Base-by-base conservation (phyloP, 2,329 filamentous ascomycete species). In the Didymella pinodella region DNA sequence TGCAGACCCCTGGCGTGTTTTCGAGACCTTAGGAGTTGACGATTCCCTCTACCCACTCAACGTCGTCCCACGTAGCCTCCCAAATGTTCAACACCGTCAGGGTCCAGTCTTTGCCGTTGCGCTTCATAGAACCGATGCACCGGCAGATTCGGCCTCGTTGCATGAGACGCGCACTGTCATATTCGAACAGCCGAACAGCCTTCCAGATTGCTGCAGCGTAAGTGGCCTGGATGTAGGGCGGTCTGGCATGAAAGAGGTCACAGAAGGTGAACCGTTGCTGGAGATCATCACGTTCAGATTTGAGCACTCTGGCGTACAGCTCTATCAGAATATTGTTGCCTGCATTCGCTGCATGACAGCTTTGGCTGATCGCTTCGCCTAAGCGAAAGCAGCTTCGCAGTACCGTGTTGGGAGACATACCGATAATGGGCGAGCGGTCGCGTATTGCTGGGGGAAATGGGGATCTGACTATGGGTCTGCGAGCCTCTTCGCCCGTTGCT, bases 241-340 rank as follows among this genome's bases (percentile, higher is more conserved):
- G 82, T 11, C 79, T 80, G 20, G 86, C 81, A 59, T 86, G 84
- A 64, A 86, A 88, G 0, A 91, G 72, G 65, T 90, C 88, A 38
- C 80, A 79, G 48, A 91, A 84, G n/a, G 85, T 81, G 62, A 91
- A 90, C 54, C 85, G 79, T 67, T 91, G 88, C 61, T 82, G 85
- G 5, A 54, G 46, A 12, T 76, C 74, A 55, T 88, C 84, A 0
- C 88, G 83, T 53, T 78, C 82, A 0, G 88, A 89, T 50, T 80
- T 81, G 1, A 79, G 78, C 0, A 90, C 84, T 26, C 85, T 81
- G 3, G 86, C 87, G 67, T 87, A 91, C 0, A 91, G 74, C 69
- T 90, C 88, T 59, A 90, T 82, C 0, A 84, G 53, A 7, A 81
- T 70, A 4, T 79, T 79, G 50, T 84, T 81, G 43, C 83, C 80